phyloP scores from a whole-genome alignment of 2,329 filamentous ascomycete species.

The Trichoderma arundinaceum region DNA sequence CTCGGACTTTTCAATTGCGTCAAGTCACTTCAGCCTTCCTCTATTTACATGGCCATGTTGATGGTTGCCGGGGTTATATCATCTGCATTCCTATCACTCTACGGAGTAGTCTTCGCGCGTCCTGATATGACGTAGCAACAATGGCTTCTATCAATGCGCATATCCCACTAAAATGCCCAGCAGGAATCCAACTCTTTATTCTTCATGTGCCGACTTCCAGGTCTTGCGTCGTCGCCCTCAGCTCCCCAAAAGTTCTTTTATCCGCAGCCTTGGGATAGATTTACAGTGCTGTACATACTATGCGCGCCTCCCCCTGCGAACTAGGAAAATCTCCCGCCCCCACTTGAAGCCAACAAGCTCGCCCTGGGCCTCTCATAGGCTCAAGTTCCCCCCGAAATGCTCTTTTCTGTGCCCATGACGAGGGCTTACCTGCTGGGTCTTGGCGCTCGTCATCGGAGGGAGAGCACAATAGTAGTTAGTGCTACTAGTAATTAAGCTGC shows the following conservation, averaged over 20 bases:
- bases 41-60: too few relatives aligned
- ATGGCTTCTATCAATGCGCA: too few relatives aligned
- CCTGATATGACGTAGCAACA: too few relatives aligned
- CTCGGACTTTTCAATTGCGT: not conserved
- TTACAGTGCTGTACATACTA: not conserved
- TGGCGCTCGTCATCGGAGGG: conserved; percentile 27
- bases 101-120: too few relatives aligned
- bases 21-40: too few relatives aligned
- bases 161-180: too few relatives aligned
- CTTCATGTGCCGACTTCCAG: too few relatives aligned
- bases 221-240: not conserved
- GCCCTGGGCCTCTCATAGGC: not conserved
- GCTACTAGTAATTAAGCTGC: too few relatives aligned
- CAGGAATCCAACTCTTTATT: too few relatives aligned
- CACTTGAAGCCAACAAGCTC: conserved; percentile 15
- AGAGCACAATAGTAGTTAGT: conserved; percentile 4
- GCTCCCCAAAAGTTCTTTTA: conserved; percentile 15
- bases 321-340: conserved; percentile 25
- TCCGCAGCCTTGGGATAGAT: conserved; percentile 10
- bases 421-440: not conserved
- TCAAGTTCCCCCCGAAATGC: too few relatives aligned
- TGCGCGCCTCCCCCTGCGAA: not conserved
- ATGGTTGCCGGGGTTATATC: too few relatives aligned
- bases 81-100: too few relatives aligned
- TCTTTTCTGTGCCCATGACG: not conserved